Percentiles rank a stretch among this genome's conserved stretches.
These are phyloP conservation scores for Apophysomyces trapeziformis DNA, from an alignment of 371 early-diverging fungal species.

Conservation along the genomic window DNA sequence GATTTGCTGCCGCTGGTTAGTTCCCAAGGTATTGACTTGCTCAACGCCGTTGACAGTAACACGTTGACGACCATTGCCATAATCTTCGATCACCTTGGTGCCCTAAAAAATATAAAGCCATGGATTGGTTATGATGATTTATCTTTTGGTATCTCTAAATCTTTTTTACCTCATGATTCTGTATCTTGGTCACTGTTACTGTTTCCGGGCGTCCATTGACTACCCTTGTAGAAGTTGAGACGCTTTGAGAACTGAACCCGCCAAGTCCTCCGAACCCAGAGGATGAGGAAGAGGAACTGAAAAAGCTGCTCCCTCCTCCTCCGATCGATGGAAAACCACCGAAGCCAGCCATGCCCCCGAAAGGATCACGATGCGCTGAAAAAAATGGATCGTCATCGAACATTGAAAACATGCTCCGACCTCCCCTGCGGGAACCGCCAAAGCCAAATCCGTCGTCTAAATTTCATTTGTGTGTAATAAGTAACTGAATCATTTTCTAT, in stretches of 20 bases:
- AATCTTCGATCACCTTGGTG: slow-evolving; percentile 42
- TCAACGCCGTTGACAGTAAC: slow-evolving; percentile 41
- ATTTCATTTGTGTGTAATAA: no score
- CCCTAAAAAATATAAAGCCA: slow-evolving; percentile 24
- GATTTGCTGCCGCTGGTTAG: background rate
- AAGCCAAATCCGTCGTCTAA: background rate
- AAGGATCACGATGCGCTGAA: background rate
- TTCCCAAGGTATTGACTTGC: slow-evolving; percentile 22
- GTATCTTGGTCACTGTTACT: slow-evolving; percentile 38
- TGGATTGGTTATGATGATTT: background rate
- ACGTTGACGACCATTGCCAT: slow-evolving; percentile 36
- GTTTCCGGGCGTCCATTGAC: slow-evolving; percentile 44
- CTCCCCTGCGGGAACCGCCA: background rate
- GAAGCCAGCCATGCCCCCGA: background rate
- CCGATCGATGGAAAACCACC: slow-evolving; percentile 5
- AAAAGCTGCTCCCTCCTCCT: slow-evolving; percentile 5
- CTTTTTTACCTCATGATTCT: slow-evolving; percentile 36
- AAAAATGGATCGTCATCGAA: slow-evolving; percentile 28
- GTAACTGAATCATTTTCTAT: no score
- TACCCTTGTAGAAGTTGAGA: slow-evolving; percentile 29
- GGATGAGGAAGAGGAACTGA: slow-evolving; percentile 18
- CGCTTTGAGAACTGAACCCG: slow-evolving; percentile 30
- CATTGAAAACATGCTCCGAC: slow-evolving; percentile 1
- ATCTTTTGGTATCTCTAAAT: background rate
- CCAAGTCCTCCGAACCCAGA: slow-evolving; percentile 9